Conservation (phyloP, 1,284 basidiomycete species). For the Inonotus obliquus region DNA sequence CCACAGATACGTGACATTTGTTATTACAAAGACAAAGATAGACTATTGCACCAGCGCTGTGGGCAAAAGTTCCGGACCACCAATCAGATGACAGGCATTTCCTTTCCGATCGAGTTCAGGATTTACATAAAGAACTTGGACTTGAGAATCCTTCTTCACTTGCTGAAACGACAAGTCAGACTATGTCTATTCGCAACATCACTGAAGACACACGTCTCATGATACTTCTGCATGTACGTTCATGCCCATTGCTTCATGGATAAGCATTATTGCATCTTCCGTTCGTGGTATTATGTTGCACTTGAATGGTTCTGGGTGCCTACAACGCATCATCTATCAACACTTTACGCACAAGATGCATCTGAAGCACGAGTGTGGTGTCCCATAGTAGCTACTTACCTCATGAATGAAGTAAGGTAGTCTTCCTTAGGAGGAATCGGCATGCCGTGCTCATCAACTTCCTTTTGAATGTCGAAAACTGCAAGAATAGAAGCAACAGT, state of each 20-base stretch:
- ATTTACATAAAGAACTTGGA: neutral
- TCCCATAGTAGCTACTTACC: neutral
- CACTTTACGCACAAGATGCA: too few relatives aligned
- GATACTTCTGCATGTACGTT: too few relatives aligned
- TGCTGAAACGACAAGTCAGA: neutral
- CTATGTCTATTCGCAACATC: neutral
- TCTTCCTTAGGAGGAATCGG: neutral
- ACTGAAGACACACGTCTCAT: constrained; percentile 1
- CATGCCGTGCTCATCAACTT: constrained; percentile 3
- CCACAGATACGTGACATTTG: too few relatives aligned
- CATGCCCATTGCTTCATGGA: constrained; percentile 2
- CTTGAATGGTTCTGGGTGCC: constrained; percentile 12
- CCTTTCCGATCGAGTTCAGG: neutral
- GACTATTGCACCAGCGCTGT: neutral
- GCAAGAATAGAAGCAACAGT: constrained; percentile 8
- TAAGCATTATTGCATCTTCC: neutral
- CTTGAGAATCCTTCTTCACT: constrained; percentile 9
- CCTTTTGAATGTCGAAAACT: constrained; percentile 8
- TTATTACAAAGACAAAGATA: too few relatives aligned
- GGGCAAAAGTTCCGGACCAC: neutral
- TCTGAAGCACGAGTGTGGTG: too few relatives aligned
- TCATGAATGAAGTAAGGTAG: neutral
- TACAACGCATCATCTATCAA: neutral
- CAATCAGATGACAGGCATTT: neutral
- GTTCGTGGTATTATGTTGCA: constrained; percentile 8